Conservation (phyloP, 2,329 filamentous ascomycete species). For the Rutstroemia sp. region DNA sequence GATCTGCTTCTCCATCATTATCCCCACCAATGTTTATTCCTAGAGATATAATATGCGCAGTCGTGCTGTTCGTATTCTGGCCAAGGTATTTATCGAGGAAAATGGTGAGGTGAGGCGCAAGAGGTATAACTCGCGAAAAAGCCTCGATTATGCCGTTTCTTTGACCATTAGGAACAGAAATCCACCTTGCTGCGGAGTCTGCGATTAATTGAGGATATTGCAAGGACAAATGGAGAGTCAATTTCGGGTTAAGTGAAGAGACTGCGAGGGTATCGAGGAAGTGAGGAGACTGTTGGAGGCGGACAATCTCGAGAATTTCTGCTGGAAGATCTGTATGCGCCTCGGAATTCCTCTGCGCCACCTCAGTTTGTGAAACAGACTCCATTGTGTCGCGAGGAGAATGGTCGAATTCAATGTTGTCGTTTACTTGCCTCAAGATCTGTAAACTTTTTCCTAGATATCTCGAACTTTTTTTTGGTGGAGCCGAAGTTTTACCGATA, state of each 20-base stretch:
- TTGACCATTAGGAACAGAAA: slow-evolving; percentile 33
- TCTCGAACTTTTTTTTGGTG: slow-evolving; percentile 10
- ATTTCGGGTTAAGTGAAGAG: slow-evolving; percentile 59
- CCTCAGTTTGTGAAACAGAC: slow-evolving; percentile 41
- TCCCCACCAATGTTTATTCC: slow-evolving; percentile 24
- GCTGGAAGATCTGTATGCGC: slow-evolving; percentile 55
- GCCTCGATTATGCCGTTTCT: slow-evolving; percentile 50
- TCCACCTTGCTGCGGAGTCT: slow-evolving; percentile 78
- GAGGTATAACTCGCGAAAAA: slow-evolving; percentile 72
- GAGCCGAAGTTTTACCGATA: slow-evolving; percentile 3
- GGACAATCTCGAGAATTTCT: slow-evolving; percentile 63
- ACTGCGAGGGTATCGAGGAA: slow-evolving; percentile 66
- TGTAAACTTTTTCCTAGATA: slow-evolving; percentile 10
- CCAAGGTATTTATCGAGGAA: slow-evolving; percentile 52
- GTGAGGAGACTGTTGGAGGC: slow-evolving; percentile 52
- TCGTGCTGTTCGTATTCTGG: slow-evolving; percentile 12
- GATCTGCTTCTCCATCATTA: slow-evolving; percentile 31
- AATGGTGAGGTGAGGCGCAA: slow-evolving; percentile 71
- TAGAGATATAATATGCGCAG: slow-evolving; percentile 16
- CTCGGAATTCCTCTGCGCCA: slow-evolving; percentile 44
- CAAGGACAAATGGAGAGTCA: slow-evolving; percentile 67
- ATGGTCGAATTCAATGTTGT: not conserved
- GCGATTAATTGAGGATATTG: slow-evolving; percentile 70
- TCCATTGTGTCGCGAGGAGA: slow-evolving; percentile 2
- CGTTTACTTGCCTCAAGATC: slow-evolving; percentile 2